Evolutionary conservation across 2,329 filamentous ascomycete genomes (phyloP), one percentile per base, ranked within the genome.

Genomic region (Fusarium subglutinans): DNA sequence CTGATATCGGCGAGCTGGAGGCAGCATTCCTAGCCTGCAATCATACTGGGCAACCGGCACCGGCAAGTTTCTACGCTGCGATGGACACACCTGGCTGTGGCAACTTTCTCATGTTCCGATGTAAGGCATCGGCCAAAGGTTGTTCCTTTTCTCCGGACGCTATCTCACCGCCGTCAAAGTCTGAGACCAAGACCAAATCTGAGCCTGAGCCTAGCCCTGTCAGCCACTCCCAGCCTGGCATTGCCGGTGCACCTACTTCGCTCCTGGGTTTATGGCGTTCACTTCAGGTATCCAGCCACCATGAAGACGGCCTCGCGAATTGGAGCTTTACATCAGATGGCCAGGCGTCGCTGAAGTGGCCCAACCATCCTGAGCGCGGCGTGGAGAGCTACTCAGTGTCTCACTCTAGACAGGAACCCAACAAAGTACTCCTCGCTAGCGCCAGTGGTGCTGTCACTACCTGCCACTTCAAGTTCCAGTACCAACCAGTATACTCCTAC

Each of bases 71-170:
- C 56, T 64, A 37, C 13, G 20, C 62, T 9, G 62, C 56, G 6
- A 64, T 64, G 45, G 62, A 64, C 10, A 63, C 38, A 18, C 56
- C 62, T 51, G 56, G 56, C 3, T 62, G 44, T 1, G 56, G 56
- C 0, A 64, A 51, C 38, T 51, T 64, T 62, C 56, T 64, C 7
- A 64, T 62, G 45, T 64, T 64, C 30, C 62, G 45, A 11, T 62
- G 56, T 1, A 64, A 64, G 14, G 10, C 24, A 5, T 50, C 57
- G 4, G 30, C 24, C 3, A 11, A 14, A 17, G 45, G 38, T 2
- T 51, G 56, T 38, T 37, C 24, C 9, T 64, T 44, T 38, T 64
- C 45, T 20, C 11, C 18, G 11, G 62, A 51, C 4, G 11, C 17
- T 10, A 20, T 15, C 7, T 63, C 22, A 2, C 24, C 24, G 14